These are phyloP conservation scores for Rauvolfia tetraphylla DNA, from an alignment of 257 asterid genomes.

Conservation along the genomic window DNA sequence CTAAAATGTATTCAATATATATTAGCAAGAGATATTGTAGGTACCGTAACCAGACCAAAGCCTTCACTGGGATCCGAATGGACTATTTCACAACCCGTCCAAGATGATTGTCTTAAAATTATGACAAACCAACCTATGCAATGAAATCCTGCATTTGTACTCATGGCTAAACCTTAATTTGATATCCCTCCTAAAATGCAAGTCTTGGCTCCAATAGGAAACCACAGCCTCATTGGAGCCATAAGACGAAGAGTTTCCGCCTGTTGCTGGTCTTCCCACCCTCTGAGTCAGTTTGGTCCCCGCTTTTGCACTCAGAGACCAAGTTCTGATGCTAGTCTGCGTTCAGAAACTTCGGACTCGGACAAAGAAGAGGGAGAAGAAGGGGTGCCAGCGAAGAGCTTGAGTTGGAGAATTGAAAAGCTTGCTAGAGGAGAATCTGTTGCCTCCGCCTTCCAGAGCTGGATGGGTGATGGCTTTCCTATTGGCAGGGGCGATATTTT, in stretches of 20 bases:
- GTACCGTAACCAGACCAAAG: no score
- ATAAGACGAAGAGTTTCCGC: conserved; percentile 43
- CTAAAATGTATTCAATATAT: no score
- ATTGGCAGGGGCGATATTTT: conserved; percentile 70
- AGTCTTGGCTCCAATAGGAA: conserved; percentile 21
- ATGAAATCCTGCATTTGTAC: no score
- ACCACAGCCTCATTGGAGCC: conserved; percentile 35
- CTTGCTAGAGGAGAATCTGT: conserved; percentile 51
- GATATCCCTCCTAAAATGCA: conserved; percentile 36
- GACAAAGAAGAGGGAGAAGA: conserved; percentile 27
- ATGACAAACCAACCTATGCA: no score
- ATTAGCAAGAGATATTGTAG: no score
- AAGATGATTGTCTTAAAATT: no score
- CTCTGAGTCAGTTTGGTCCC: conserved; percentile 14
- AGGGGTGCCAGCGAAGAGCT: conserved; percentile 35
- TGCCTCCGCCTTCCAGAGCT: conserved; percentile 69
- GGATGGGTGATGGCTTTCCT: conserved; percentile 97
- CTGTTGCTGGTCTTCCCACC: conserved; percentile 16
- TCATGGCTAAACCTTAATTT: neutral
- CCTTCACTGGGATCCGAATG: no score
- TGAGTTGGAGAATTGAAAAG: conserved; percentile 68
- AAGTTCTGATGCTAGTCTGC: neutral
- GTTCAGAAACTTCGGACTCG: conserved; percentile 27
- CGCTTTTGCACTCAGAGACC: conserved; percentile 37
- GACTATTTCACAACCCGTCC: no score